phyloP scores from a whole-genome alignment of 2,329 filamentous ascomycete species.

The Ophiocordyceps camponoti-saundersi region DNA sequence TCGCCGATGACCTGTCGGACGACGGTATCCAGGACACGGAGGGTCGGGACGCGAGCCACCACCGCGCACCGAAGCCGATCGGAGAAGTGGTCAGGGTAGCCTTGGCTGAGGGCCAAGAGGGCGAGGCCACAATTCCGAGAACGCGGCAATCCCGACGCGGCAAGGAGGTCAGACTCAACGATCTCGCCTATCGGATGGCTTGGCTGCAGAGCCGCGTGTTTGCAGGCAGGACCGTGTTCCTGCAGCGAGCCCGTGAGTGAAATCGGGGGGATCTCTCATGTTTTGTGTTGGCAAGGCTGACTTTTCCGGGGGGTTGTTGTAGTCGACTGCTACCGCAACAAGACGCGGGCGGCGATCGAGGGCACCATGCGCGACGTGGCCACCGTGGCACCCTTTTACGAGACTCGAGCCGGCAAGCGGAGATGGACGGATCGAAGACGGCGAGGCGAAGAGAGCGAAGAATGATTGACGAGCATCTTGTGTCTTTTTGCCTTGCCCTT shows the following conservation, averaged over 20 bases:
- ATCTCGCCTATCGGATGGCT: slow-evolving; percentile 86
- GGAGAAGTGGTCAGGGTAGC: slow-evolving; percentile 41
- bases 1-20: slow-evolving; percentile 45
- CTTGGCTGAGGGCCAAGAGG: slow-evolving; percentile 50
- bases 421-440: slow-evolving; percentile 45
- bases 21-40: slow-evolving; percentile 36
- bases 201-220: slow-evolving; percentile 94
- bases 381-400: slow-evolving; percentile 66
- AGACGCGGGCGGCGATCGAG: slow-evolving; percentile 71
- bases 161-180: slow-evolving; percentile 83
- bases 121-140: slow-evolving; percentile 57
- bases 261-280: neutral
- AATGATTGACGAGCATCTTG: slow-evolving; percentile 5
- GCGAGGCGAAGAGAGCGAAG: slow-evolving; percentile 13
- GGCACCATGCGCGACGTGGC: slow-evolving; percentile 59
- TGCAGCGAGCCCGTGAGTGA: slow-evolving; percentile 77
- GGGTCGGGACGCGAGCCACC: slow-evolving; percentile 23
- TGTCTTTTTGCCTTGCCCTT: neutral
- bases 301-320: slow-evolving; percentile 3
- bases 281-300: neutral
- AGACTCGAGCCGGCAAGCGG: slow-evolving; percentile 75
- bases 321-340: slow-evolving; percentile 93
- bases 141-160: slow-evolving; percentile 52
- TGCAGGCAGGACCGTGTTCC: slow-evolving; percentile 67
- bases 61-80: slow-evolving; percentile 13